Percentiles rank a stretch among this genome's conserved stretches.
Conservation (phyloP, 2,329 filamentous ascomycete genomes). For the Clarireedia sp. region DNA sequence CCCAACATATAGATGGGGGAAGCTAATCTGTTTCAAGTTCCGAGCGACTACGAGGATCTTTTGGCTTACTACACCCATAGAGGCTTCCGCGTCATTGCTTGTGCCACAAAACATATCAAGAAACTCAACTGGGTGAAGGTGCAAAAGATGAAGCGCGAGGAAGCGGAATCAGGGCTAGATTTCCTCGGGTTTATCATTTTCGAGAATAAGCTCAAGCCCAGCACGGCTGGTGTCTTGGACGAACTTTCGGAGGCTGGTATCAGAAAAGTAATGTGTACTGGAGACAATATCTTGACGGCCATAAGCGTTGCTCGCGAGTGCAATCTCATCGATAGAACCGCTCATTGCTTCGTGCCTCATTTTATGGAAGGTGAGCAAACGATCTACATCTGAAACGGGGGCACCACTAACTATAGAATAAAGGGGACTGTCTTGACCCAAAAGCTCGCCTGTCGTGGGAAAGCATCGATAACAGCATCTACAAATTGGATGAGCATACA, state of each 20-base stretch:
- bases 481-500: conserved; percentile 69
- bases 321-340: conserved; percentile 67
- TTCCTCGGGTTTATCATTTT: conserved; percentile 98
- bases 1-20: neutral
- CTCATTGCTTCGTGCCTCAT: conserved; percentile 88
- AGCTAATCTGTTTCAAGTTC: conserved; percentile 44
- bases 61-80: conserved; percentile 88
- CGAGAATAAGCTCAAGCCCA: conserved; percentile 94
- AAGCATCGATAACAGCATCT: conserved; percentile 80
- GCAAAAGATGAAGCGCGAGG: conserved; percentile 82
- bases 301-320: conserved; percentile 94
- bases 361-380: conserved; percentile 60
- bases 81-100: conserved; percentile 93
- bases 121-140: conserved; percentile 91
- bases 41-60: conserved; percentile 81
- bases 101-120: conserved; percentile 78
- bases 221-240: conserved; percentile 69
- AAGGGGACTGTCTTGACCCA: conserved; percentile 64
- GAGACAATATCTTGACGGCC: conserved; percentile 94
- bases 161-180: conserved; percentile 75
- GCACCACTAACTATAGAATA: conserved; percentile 7
- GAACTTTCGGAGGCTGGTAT: conserved; percentile 81
- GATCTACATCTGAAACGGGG: neutral
- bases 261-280: conserved; percentile 89
- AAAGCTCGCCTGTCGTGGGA: conserved; percentile 78